A percentile compares a stretch with the other conserved stretches of the same genome.
Conservation (phyloP, 2,329 filamentous ascomycete species). For the Colletotrichum lindemuthianum region DNA sequence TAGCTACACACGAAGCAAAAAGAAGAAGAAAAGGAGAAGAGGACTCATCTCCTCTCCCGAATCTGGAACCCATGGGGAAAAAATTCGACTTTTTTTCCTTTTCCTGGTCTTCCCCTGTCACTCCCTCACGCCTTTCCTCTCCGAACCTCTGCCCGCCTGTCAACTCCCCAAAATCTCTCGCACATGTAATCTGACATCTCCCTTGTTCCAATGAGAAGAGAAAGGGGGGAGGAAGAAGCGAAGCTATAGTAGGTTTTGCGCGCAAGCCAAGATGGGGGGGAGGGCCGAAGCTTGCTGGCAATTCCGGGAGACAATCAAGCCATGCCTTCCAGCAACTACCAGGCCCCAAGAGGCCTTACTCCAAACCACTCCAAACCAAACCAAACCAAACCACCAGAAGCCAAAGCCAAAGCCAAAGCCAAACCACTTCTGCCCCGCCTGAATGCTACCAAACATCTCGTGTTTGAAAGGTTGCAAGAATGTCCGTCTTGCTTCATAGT, state of each 20-base stretch:
- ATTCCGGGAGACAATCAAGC: conserved; percentile 11
- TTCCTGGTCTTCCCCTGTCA: not conserved
- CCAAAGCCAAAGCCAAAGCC: conserved; percentile 22
- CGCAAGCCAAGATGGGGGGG: conserved; percentile 28
- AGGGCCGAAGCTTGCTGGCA: not conserved
- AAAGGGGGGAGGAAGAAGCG: conserved; percentile 17
- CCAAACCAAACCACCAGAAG: conserved; percentile 19
- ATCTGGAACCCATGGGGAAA: not conserved
- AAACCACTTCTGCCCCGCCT: conserved; percentile 27
- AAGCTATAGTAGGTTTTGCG: conserved; percentile 28
- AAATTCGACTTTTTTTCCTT: conserved; percentile 1
- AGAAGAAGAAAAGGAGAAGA: conserved; percentile 1
- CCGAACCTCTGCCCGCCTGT: not conserved
- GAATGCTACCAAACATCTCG: conserved; percentile 3
- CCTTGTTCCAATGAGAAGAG: conserved; percentile 22
- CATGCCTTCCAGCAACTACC: conserved; percentile 10
- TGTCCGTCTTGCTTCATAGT: conserved; percentile 7
- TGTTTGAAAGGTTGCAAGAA: conserved; percentile 30
- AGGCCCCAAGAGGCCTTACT: conserved; percentile 21
- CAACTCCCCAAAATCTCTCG: conserved; percentile 4
- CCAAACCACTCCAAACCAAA: conserved; percentile 25
- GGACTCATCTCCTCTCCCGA: too few species aligned
- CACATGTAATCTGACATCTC: conserved; percentile 31
- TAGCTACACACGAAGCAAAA: conserved; percentile 8
- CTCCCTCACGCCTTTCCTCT: not conserved